Evolutionary conservation across 176 grass and related monocot species (phyloP), one percentile per base, ranked within the genome.

Genomic region (Puccinellia tenuiflora): DNA sequence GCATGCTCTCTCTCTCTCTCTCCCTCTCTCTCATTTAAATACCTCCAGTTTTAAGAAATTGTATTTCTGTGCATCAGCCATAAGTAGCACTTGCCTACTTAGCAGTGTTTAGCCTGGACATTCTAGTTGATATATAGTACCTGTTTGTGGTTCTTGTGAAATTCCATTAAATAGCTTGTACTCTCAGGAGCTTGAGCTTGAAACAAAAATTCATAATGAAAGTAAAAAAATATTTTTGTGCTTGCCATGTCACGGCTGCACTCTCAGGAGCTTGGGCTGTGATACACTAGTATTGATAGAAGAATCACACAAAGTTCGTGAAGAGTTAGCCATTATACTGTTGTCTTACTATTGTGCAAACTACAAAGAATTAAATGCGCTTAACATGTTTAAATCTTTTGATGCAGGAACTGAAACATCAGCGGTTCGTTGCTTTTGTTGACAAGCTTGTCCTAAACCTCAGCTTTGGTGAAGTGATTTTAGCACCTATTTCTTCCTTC

Each of bases 371-470:
- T 31, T 63, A 63, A 63, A 63, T 77, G 16, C 1, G 71, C 22
- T 78, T 50, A 71, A 83, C 57, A 51, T 50, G 8, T 18, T 51
- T 50, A 2, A 56, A 50, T 68, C 8, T 42, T 80, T 79, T 79
- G 75, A 80, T 91, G 76, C 88, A 98, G 92, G 89, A 85, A 75
- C 42, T 79, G 40, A 93, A 71, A 60, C 85, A 95, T 50, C 42
- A 80, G 46, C 81, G 37, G n/a, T 95, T 98, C 71, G 55, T 93
- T 93, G 84, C 88, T 73, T 95, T 98, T 57, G 61, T 93, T 72
- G 82, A 93, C 78, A 93, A 88, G 53, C 85, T 98, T 86, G 79
- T 95, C 86, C 85, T 80, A 64, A 85, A 88, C 63, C 88, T 98
- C 84, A 91, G 96, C 60, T 90, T 93, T 55, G 66, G 77, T 61